These are phyloP conservation scores for Cladosporium halotolerans DNA, from an alignment of 2,329 filamentous ascomycete species.

Conservation along the genomic window DNA sequence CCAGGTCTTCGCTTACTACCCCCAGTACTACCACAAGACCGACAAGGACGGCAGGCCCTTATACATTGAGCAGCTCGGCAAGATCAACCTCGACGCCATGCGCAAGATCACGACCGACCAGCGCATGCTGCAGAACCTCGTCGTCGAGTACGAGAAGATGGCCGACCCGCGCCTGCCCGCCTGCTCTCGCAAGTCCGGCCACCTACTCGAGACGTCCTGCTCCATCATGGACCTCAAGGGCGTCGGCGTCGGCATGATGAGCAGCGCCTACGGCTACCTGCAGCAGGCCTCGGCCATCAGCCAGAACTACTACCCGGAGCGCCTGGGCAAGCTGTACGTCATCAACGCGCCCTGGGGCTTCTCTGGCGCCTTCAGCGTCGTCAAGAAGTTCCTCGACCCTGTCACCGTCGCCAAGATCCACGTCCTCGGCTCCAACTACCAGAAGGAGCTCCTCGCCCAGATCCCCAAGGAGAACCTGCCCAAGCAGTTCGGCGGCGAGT, in stretches of 20 bases:
- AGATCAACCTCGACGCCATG: constrained; percentile 83
- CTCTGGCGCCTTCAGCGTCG: constrained; percentile 71
- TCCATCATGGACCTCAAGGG: constrained; percentile 97
- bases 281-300: constrained; percentile 79
- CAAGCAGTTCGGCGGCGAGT: constrained; percentile 74
- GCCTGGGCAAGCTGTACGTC: constrained; percentile 88
- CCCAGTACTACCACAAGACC: constrained; percentile 98
- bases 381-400: constrained; percentile 93
- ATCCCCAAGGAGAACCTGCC: constrained; percentile 87
- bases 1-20: constrained; percentile 84
- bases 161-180: constrained; percentile 88
- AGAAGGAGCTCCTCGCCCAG: constrained; percentile 77
- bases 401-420: constrained; percentile 96
- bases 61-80: constrained; percentile 94
- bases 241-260: constrained; percentile 74
- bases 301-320: constrained; percentile 99
- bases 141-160: constrained; percentile 95
- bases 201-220: constrained; percentile 94
- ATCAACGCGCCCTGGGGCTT: constrained; percentile 99
- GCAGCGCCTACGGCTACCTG: constrained; percentile 83
- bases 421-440: constrained; percentile 74
- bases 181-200: constrained; percentile 84
- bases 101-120: constrained; percentile 88
- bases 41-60: constrained; percentile 92
- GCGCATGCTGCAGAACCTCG: constrained; percentile 93